Percentiles rank a stretch among this genome's conserved stretches.
phyloP scores from a whole-genome alignment of 2,329 filamentous ascomycete genomes.

The Plectosphaerella sp. region DNA sequence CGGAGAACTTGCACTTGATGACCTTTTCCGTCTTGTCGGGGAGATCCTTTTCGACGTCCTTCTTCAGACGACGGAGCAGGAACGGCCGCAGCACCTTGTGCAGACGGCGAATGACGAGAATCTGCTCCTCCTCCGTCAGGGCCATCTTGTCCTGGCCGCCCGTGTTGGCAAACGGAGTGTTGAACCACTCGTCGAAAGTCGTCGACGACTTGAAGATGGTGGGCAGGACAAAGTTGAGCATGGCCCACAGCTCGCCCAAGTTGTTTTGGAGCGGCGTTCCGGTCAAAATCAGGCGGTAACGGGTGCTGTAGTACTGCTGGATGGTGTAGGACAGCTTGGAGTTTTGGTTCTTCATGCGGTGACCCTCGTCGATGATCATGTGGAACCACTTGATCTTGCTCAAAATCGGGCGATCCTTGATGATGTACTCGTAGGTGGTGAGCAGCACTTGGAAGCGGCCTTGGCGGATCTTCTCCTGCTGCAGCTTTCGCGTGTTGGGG shows the following conservation, averaged over 20 bases:
- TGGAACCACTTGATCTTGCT: constrained; percentile 99
- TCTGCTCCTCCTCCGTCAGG: constrained; percentile 97
- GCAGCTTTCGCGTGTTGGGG: constrained; percentile 79
- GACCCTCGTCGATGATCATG: constrained; percentile 99
- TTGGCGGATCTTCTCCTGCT: constrained; percentile 90
- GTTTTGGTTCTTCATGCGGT: constrained; percentile 98
- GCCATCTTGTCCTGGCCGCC: constrained; percentile 99
- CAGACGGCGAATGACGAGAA: constrained; percentile 94
- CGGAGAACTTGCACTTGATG: constrained; percentile 98
- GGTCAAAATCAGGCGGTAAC: constrained; percentile 93
- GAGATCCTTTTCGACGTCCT: constrained; percentile 97
- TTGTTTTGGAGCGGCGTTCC: constrained; percentile 98
- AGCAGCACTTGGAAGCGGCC: constrained; percentile 94
- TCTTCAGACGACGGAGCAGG: constrained; percentile 96
- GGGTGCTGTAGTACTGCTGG: constrained; percentile 89
- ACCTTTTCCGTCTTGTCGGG: constrained; percentile 99
- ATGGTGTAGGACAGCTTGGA: constrained; percentile 96
- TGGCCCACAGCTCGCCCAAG: constrained; percentile 89
- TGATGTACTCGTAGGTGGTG: constrained; percentile 99
- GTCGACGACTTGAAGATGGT: constrained; percentile 99
- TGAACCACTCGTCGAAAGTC: constrained; percentile 99
- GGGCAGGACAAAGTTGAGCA: constrained; percentile 96
- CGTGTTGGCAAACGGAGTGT: constrained; percentile 97
- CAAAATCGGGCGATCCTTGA: constrained; percentile 92
- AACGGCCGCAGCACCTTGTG: constrained; percentile 98